These are phyloP conservation scores for Oenanthe javanica DNA, from an alignment of 140 eudicot genomes.

Conservation along the genomic window DNA sequence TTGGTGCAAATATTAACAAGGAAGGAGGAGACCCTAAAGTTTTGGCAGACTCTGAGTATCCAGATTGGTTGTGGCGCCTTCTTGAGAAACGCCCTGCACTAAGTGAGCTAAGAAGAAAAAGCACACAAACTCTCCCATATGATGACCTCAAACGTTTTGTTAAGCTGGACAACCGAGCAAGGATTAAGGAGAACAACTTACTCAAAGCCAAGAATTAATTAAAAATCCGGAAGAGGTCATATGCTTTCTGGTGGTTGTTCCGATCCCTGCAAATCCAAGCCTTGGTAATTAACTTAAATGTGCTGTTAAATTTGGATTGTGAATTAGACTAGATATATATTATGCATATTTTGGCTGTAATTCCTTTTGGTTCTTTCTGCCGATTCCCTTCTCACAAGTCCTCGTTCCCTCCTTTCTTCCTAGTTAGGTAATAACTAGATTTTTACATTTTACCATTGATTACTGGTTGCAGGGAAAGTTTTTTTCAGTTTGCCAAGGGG, in stretches of 20 bases:
- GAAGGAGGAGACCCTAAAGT: conserved; percentile 87
- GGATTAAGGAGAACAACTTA: conserved; percentile 85
- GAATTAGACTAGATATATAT: neutral
- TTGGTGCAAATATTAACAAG: conserved; percentile 80
- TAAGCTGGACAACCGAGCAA: conserved; percentile 85
- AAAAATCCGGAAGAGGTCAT: neutral
- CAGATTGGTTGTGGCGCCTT: conserved; percentile 20
- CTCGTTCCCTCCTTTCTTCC: neutral
- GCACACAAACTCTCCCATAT: conserved; percentile 51
- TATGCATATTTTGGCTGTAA: conserved; percentile 3
- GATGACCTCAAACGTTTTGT: conserved; percentile 91
- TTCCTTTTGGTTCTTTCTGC: neutral
- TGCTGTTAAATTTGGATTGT: neutral
- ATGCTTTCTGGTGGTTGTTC: neutral
- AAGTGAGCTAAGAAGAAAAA: conserved; percentile 20
- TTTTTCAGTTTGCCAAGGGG: neutral
- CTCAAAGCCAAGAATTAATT: conserved; percentile 63
- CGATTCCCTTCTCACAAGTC: neutral
- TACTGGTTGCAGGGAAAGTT: neutral
- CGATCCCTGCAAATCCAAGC: conserved; percentile 1
- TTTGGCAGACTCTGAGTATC: conserved; percentile 82
- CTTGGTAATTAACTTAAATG: conserved; percentile 4
- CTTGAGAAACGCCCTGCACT: neutral
- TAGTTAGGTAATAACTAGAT: neutral
- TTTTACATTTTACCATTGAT: neutral